Base-by-base conservation (phyloP, 768 basidiomycete species). In the Suillus weaverae region DNA sequence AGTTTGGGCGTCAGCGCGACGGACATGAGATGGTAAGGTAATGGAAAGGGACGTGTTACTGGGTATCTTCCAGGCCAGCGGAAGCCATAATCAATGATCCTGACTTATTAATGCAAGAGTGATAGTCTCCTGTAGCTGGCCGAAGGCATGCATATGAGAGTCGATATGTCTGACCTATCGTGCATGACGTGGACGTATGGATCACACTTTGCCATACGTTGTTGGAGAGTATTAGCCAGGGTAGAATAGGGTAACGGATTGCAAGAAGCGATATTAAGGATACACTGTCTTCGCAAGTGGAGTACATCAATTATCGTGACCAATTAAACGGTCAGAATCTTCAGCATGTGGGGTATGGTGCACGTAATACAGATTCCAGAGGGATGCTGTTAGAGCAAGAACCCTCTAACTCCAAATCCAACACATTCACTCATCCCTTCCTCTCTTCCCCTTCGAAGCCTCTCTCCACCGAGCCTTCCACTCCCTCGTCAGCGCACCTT, bases 391-490 rank as follows among this genome's bases (percentile, higher is more conserved):
- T 11, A 6, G 32, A 20, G 5, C 10, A 10, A 20, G 51, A 33
- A n/a, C 36, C 7, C 16, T 56, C 8, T 18, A 22, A 59, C 26
- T 39, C 18, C 18, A 39, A 18, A 10, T 38, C 9, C 18, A 22
- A 11, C 16, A 18, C 9, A 30, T 30, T 59, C 26, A 41, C 5
- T 81, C 84, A 30, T 78, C 83, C 68, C 85, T 83, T 65, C 88
- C 78, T 68, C 84, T 77, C 67, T 81, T 83, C 32, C 84, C 79
- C 76, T 92, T 92, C 55, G 85, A 83, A 16, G 91, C 92, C 71
- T 94, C 92, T 64, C 88, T 84, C 76, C 86, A 87, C 55, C 90
- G 76, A 71, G 85, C 85, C 78, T 91, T 92, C 92, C 92, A 94
- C 57, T 86, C 89, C 66, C 76, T 80, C 61, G 92, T 94, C 74